Conservation (phyloP, 805 yeast genomes). For the Teunomyces pallodes region DNA sequence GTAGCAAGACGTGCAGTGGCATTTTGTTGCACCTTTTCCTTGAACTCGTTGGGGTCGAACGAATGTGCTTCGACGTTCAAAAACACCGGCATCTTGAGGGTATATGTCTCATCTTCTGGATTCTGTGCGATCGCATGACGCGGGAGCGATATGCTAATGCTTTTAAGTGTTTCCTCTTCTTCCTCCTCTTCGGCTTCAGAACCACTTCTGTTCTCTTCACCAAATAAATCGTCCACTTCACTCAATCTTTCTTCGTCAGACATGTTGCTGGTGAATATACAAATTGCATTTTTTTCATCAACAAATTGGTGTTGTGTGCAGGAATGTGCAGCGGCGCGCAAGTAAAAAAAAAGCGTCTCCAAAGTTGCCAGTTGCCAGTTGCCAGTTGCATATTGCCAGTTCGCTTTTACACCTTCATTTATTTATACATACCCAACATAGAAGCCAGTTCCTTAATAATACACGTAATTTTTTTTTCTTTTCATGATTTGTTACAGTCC, state of each 20-base stretch:
- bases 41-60: conserved; percentile 71
- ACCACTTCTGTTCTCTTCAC: conserved; percentile 31
- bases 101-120: conserved; percentile 38
- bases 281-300: too few species aligned
- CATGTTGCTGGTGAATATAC: conserved; percentile 5
- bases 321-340: background rate
- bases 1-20: conserved; percentile 26
- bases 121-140: conserved; percentile 46
- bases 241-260: conserved; percentile 11
- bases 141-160: conserved; percentile 40
- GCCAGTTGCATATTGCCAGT: too few species aligned
- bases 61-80: conserved; percentile 81
- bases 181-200: conserved; percentile 35
- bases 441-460: conserved; percentile 1
- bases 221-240: conserved; percentile 38
- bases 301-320: background rate
- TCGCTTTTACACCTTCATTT: background rate
- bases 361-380: background rate
- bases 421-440: background rate
- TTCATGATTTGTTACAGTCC: too few species aligned
- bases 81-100: conserved; percentile 77
- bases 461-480: background rate
- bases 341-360: too few species aligned
- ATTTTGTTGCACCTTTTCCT: conserved; percentile 45
- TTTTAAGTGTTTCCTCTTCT: conserved; percentile 33